Base-by-base conservation (phyloP, 1,284 basidiomycete species). In the Austropuccinia psidii region DNA sequence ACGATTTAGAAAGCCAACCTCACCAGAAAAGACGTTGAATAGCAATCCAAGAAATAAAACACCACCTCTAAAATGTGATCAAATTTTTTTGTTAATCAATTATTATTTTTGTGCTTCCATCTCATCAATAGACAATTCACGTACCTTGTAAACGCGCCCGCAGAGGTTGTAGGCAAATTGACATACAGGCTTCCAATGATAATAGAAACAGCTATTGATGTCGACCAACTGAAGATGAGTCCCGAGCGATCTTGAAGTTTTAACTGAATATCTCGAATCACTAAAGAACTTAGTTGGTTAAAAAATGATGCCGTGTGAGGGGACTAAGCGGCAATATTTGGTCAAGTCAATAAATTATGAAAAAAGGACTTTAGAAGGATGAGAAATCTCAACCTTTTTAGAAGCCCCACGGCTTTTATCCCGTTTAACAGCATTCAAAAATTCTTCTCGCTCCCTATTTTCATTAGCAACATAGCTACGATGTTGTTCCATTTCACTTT, bases 371-470 rank as follows among this genome's bases (percentile, higher is more conserved):
- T n/a, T n/a, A 45, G 11, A n/a, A n/a, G n/a, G n/a, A 19, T 49
- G 37, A 15, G 9, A 31, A n/a, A n/a, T n/a, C n/a, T 24, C 17
- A 2, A 62, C 69, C 35, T 55, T 54, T 15, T 43, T 88, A 29
- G 89, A 87, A 3, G 91, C 91, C 27, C 90, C 88, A 66, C 85
- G 86, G 81, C 90, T 88, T 84, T 94, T 94, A 80, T 91, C 88
- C 4, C 87, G 87, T 27, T 83, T 80, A 27, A 92, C 90, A 2
- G 91, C 90, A n/a, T 84, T 83, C 61, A 87, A 86, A 85, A 95
- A 94, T 43, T 73, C 50, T 70, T 88, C 86, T 79, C 90, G 87
- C 75, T 89, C 87, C 19, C 77, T 75, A 0, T 83, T 81, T 76
- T 88, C 86, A 0, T 84, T 84, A 61, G 85, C 85, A 84, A 89